Percentiles rank a stretch among this genome's conserved stretches.
phyloP scores from a whole-genome alignment of 768 basidiomycete species.

The Leccinellum rugosiceps region DNA sequence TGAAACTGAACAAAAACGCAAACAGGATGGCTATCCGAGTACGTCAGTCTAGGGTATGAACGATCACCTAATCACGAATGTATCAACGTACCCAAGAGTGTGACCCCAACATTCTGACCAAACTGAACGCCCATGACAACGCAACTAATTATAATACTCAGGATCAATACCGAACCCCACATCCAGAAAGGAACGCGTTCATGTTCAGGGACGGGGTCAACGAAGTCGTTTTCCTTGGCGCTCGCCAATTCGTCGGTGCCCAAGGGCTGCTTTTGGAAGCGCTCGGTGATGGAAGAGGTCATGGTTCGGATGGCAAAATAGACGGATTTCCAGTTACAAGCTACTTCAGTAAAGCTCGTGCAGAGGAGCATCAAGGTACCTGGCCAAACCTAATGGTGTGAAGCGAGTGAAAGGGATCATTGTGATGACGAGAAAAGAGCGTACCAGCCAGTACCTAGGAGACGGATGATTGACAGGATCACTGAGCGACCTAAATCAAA shows the following conservation, averaged over 20 bases:
- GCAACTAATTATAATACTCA: slow-evolving; percentile 47
- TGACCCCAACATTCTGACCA: slow-evolving; percentile 46
- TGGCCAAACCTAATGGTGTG: slow-evolving; percentile 20
- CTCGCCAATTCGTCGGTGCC: neutral
- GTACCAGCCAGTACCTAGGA: slow-evolving; percentile 54
- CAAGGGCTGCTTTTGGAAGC: slow-evolving; percentile 1
- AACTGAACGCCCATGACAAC: slow-evolving; percentile 53
- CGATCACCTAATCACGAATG: neutral
- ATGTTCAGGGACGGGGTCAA: slow-evolving; percentile 49
- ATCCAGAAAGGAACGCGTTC: slow-evolving; percentile 55
- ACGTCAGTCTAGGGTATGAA: neutral
- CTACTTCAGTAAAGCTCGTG: slow-evolving; percentile 34
- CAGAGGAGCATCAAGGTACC: slow-evolving; percentile 50
- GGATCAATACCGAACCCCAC: slow-evolving; percentile 51
- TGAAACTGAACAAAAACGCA: slow-evolving; percentile 65
- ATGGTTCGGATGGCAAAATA: slow-evolving; percentile 4
- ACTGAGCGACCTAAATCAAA: slow-evolving; percentile 36
- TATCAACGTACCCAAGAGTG: slow-evolving; percentile 17
- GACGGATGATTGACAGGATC: slow-evolving; percentile 46
- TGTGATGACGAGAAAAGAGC: neutral
- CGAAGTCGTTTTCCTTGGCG: slow-evolving; percentile 35
- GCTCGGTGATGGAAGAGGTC: slow-evolving; percentile 1
- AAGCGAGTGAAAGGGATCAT: neutral
- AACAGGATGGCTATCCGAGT: slow-evolving; percentile 42
- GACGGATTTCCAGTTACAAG: slow-evolving; percentile 23